Conservation (phyloP, 2,329 filamentous ascomycete species). For the Monosporascus sp. region DNA sequence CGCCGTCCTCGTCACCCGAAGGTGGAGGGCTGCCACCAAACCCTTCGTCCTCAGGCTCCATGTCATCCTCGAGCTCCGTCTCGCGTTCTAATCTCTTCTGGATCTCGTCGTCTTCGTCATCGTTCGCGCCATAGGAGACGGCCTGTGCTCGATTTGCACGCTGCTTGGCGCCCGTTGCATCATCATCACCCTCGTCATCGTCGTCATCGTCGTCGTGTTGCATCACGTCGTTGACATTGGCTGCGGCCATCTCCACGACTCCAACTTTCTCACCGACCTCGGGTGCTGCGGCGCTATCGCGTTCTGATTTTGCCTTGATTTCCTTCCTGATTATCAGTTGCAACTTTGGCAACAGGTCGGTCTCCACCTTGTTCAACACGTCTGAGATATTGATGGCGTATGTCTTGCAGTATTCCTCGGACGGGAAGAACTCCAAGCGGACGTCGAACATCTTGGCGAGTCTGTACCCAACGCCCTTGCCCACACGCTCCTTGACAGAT, state of each 20-base stretch:
- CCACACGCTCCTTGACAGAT: constrained; percentile 73
- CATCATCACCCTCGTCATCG: constrained; percentile 72
- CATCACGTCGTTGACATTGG: constrained; percentile 25
- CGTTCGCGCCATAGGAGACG: constrained; percentile 85
- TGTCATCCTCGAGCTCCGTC: constrained; percentile 51
- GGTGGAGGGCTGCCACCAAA: constrained; percentile 45
- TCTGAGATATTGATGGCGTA: constrained; percentile 80
- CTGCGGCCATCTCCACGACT: constrained; percentile 46
- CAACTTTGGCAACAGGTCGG: constrained; percentile 69
- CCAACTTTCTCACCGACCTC: constrained; percentile 59
- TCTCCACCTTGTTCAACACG: constrained; percentile 75
- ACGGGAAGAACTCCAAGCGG: constrained; percentile 76
- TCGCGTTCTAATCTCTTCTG: constrained; percentile 59
- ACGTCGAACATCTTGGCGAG: constrained; percentile 84
- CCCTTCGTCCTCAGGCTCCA: constrained; percentile 53
- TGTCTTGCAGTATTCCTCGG: constrained; percentile 74
- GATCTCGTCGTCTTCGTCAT: constrained; percentile 82
- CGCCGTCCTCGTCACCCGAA: constrained; percentile 35
- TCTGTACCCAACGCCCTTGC: constrained; percentile 60
- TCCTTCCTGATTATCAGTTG: constrained; percentile 69
- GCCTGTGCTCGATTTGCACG: constrained; percentile 73
- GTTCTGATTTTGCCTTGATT: constrained; percentile 72
- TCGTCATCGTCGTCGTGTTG: constrained; percentile 58
- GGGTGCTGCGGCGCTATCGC: constrained; percentile 66
- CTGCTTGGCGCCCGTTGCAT: constrained; percentile 70